A percentile compares a stretch with the other conserved stretches of the same genome.
These are phyloP conservation scores for Hemileccinum impolitum DNA, from an alignment of 768 basidiomycete genomes.

Conservation along the genomic window DNA sequence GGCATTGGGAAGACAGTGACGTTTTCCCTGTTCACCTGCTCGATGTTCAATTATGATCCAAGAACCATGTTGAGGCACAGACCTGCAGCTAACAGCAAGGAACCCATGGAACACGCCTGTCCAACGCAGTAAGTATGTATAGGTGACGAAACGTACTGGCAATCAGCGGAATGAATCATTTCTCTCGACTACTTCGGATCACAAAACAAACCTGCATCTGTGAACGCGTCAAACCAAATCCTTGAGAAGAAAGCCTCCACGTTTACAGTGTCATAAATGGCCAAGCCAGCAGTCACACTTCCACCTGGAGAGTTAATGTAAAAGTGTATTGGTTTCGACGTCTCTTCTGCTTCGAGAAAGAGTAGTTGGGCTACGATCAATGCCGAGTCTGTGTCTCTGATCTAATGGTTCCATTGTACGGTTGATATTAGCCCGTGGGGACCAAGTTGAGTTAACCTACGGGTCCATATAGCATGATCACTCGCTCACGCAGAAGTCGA, in stretches of 20 bases:
- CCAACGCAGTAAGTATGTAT: constrained; percentile 97
- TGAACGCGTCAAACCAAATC: constrained; percentile 16
- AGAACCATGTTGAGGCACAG: constrained; percentile 16
- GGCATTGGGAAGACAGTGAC: constrained; percentile 89
- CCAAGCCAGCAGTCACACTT: constrained; percentile 91
- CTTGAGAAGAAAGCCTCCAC: constrained; percentile 2
- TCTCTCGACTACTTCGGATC: constrained; percentile 1
- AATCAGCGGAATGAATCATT: constrained; percentile 26
- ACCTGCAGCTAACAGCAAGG: constrained; percentile 84
- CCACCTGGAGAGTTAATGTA: constrained; percentile 98
- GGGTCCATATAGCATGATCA: constrained; percentile 93
- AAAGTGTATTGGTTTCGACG: constrained; percentile 89
- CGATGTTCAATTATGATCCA: constrained; percentile 11
- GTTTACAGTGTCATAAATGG: constrained; percentile 94
- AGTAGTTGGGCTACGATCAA: constrained; percentile 88
- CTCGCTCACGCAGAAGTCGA: constrained; percentile 85
- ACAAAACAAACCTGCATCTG: constrained; percentile 66
- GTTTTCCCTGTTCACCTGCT: constrained; percentile 77
- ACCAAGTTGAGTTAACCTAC: constrained; percentile 43
- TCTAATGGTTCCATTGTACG: constrained; percentile 43
- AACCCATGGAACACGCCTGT: constrained; percentile 95
- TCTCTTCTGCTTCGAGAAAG: constrained; percentile 94
- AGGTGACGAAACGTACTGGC: constrained; percentile 85
- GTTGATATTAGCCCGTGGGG: constrained; percentile 9
- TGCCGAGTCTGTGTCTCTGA: constrained; percentile 86